Conservation (phyloP, 169 alveolate species). For the Eimeria tenella region DNA sequence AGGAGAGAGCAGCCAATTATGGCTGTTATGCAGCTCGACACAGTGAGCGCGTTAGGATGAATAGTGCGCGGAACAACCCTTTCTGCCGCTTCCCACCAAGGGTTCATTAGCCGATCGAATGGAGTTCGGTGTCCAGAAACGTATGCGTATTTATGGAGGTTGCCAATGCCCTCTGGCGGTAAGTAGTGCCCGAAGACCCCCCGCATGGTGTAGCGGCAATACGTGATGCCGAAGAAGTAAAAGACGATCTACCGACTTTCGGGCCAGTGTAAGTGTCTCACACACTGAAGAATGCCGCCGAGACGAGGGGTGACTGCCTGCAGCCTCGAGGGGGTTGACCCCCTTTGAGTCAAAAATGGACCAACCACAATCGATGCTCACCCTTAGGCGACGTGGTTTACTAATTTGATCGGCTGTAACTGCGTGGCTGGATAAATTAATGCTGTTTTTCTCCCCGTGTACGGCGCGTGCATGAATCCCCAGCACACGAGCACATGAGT, state of each 20-base stretch:
- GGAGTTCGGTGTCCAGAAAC: constrained; percentile 75
- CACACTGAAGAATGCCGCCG: not conserved
- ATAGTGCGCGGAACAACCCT: constrained; percentile 40
- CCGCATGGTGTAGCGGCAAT: constrained; percentile 19
- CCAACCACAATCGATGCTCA: no score
- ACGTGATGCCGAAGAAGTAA: not conserved
- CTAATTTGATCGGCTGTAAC: no score
- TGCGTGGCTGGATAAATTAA: no score
- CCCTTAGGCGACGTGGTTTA: no score
- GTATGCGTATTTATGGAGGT: constrained; percentile 68
- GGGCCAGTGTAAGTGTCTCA: not conserved
- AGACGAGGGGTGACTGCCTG: not conserved
- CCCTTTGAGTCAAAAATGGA: not conserved
- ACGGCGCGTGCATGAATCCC: not conserved
- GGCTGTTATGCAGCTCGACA: constrained; percentile 55
- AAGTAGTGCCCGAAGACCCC: constrained; percentile 75
- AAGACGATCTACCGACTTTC: not conserved
- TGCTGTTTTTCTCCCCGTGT: not conserved
- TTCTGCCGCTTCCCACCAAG: constrained; percentile 77
- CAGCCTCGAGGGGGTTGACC: not conserved
- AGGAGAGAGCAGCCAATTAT: constrained; percentile 28
- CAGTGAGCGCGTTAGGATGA: constrained; percentile 76
- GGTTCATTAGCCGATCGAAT: constrained; percentile 62
- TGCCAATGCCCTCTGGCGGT: constrained; percentile 67
- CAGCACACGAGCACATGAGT: constrained; percentile 9